Evolutionary conservation across 1,284 basidiomycete species (phyloP), one percentile per base, ranked within the genome.

Genomic region (Microbotryum scabiosae): DNA sequence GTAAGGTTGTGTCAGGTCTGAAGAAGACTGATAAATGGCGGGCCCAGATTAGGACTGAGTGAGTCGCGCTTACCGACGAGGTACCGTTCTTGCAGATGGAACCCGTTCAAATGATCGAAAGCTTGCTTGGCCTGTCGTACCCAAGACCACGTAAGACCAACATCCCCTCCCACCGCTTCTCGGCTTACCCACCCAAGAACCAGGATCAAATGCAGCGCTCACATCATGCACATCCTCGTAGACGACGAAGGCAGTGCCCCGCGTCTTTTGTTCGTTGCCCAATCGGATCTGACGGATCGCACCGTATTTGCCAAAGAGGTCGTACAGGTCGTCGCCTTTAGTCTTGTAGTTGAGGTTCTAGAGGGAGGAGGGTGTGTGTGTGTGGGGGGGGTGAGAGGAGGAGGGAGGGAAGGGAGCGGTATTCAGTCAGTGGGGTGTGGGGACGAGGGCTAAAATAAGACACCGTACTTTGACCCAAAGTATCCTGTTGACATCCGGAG

Each of bases 11-110:
- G 30, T 51, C 12, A 60, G 47, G 52, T 49, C 41, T 25, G 54
- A 5, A 8, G 25, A 44, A 30, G 20, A 14, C 60, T 21, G n/a
- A 25, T 8, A 20, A 36, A 16, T 41, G 36, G 14, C 14, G 36
- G 36, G 5, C 36, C 5, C 36, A 14, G 36, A 16, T 8, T 10
- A 48, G 25, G 18, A 54, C n/a, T 48, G 44, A 3, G 41, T 43
- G 30, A 30, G 36, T 41, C 14, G 14, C 36, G 70, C 74, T 58
- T 55, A 75, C 75, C 76, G 57, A 78, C 75, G 61, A 98, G 94
- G 77, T 98, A 98, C 41, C 96, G 85, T 76, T 97, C 94, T 79
- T 96, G 91, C 65, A 98, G 77, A 78, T 98, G 94, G 79, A 98
- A 98, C 46, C 94, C 96, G 72, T 98, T 98, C 73, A 98, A 76